phyloP scores from a whole-genome alignment of 2,329 filamentous ascomycete genomes.

The Cladophialophora exuberans region DNA sequence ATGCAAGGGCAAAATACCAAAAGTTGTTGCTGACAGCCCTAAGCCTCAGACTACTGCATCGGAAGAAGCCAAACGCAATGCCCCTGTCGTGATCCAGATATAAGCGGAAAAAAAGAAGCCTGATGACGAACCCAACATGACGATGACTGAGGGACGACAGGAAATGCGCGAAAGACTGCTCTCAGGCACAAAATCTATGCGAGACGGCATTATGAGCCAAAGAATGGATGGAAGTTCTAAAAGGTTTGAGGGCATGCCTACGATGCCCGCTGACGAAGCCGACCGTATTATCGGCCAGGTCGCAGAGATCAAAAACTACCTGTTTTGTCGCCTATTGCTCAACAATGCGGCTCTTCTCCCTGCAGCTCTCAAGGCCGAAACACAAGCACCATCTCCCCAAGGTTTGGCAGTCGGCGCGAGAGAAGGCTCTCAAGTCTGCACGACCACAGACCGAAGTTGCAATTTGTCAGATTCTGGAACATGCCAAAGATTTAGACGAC shows the following conservation, averaged over 20 bases:
- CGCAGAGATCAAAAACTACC: conserved; percentile 52
- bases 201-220: neutral
- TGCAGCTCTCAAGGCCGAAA: conserved; percentile 47
- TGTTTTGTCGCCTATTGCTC: conserved; percentile 54
- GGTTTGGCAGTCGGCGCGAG: conserved; percentile 39
- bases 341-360: conserved; percentile 52
- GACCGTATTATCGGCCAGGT: conserved; percentile 49
- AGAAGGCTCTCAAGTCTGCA: conserved; percentile 34
- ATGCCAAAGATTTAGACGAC: neutral
- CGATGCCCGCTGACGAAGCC: conserved; percentile 41
- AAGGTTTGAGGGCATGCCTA: neutral
- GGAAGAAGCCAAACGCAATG: neutral
- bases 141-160: conserved; percentile 48
- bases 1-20: too few species aligned
- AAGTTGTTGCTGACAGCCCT: too few species aligned
- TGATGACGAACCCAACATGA: conserved; percentile 40
- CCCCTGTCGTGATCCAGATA: neutral
- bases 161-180: conserved; percentile 47
- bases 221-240: neutral
- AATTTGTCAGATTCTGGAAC: neutral
- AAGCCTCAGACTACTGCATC: neutral
- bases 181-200: conserved; percentile 46
- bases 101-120: conserved; percentile 28
- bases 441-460: conserved; percentile 25
- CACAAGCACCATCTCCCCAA: conserved; percentile 35